Evolutionary conservation across 441 rosid species (phyloP).

Genomic region (Pelargonium myrrhifolium): DNA sequence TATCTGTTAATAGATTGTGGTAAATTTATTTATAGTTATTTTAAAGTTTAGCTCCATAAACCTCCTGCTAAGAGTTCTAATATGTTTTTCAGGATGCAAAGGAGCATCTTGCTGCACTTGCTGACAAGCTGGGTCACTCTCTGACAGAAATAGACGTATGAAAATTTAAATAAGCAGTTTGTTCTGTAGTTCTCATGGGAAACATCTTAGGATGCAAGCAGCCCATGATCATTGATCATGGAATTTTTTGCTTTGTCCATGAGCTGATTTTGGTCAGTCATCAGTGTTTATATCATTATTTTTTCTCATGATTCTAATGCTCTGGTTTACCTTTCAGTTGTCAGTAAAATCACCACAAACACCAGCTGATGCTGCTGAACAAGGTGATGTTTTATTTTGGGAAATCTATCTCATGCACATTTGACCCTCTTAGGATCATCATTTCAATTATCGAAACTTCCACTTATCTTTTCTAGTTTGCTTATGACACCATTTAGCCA

Average conservation of each 20-base stretch:
- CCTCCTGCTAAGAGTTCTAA: slow-evolving; percentile 19
- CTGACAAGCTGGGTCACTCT: slow-evolving; percentile 83
- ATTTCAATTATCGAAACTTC: slow-evolving; percentile 19
- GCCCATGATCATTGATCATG: neutral
- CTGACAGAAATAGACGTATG: slow-evolving; percentile 84
- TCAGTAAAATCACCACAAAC: slow-evolving; percentile 56
- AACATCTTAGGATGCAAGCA: neutral
- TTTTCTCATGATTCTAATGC: slow-evolving; percentile 21
- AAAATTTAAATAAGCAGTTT: slow-evolving; percentile 17
- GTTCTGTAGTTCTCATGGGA: slow-evolving; percentile 19
- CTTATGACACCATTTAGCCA: neutral
- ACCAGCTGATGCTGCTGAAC: slow-evolving; percentile 72
- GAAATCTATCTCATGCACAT: slow-evolving; percentile 47
- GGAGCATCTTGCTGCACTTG: slow-evolving; percentile 91
- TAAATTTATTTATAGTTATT: neutral
- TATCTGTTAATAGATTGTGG: too few relatives aligned
- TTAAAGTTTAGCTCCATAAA: neutral
- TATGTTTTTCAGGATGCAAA: slow-evolving; percentile 71
- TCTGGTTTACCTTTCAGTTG: slow-evolving; percentile 49
- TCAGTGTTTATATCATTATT: slow-evolving; percentile 5
- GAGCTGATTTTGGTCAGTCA: slow-evolving; percentile 11
- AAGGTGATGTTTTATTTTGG: slow-evolving; percentile 75
- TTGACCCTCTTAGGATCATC: slow-evolving; percentile 44
- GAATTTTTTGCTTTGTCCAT: neutral
- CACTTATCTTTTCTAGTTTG: slow-evolving; percentile 8